Evolutionary conservation across 1,284 basidiomycete genomes (phyloP).

Genomic region (Sanghuangporus baumii): DNA sequence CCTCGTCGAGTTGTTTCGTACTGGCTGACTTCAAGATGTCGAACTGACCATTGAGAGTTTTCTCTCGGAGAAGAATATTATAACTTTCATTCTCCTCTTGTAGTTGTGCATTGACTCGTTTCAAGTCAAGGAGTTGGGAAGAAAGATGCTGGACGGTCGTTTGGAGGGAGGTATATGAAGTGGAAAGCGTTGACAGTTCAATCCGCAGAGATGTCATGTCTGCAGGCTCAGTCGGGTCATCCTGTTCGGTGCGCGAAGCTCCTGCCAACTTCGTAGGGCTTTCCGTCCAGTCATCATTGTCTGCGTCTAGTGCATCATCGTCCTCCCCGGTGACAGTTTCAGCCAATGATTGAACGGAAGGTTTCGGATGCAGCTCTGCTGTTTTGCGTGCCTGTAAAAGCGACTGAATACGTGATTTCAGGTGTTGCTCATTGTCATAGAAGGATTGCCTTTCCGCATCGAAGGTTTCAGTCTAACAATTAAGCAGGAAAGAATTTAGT

Average conservation of each 20-base stretch:
- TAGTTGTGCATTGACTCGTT: slow-evolving; percentile 73
- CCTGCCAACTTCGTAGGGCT: slow-evolving; percentile 27
- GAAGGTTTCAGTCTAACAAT: slow-evolving; percentile 61
- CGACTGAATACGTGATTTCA: slow-evolving; percentile 80
- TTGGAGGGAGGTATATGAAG: slow-evolving; percentile 73
- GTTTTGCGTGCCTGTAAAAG: slow-evolving; percentile 59
- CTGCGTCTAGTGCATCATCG: slow-evolving; percentile 27
- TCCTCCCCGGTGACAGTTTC: slow-evolving; percentile 1
- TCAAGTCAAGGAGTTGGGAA: slow-evolving; percentile 69
- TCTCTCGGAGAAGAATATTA: slow-evolving; percentile 85
- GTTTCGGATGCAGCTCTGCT: slow-evolving; percentile 4
- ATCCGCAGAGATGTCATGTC: slow-evolving; percentile 77
- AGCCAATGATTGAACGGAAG: not conserved
- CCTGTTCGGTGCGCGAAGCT: slow-evolving; percentile 34
- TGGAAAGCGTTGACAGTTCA: slow-evolving; percentile 76
- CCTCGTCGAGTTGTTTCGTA: slow-evolving; percentile 29
- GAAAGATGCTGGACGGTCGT: slow-evolving; percentile 72
- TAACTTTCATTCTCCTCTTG: slow-evolving; percentile 95
- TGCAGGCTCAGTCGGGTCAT: slow-evolving; percentile 67
- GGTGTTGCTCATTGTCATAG: slow-evolving; percentile 83
- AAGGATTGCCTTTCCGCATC: slow-evolving; percentile 82
- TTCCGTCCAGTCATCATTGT: slow-evolving; percentile 34
- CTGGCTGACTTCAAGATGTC: slow-evolving; percentile 63
- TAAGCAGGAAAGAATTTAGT: not conserved
- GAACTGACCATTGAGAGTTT: slow-evolving; percentile 82